phyloP scores from a whole-genome alignment of 1,139 yeast species.

The Suhomyces terraborum region DNA sequence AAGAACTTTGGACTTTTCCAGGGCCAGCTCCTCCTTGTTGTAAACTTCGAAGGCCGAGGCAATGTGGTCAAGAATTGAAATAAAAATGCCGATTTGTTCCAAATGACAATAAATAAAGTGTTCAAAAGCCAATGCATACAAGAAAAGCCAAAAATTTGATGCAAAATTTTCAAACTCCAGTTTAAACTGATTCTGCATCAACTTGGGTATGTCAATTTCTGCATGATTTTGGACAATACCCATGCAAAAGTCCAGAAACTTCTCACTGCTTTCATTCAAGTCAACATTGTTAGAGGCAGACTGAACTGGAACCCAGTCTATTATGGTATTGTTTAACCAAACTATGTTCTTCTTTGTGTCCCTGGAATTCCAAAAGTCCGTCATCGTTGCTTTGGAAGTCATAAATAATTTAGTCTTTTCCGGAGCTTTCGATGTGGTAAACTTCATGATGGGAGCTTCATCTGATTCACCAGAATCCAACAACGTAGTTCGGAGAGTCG shows the following conservation, averaged over 20 bases:
- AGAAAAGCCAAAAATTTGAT: conserved; percentile 3
- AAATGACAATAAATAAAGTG: neutral
- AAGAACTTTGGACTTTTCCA: neutral
- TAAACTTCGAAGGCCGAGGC: neutral
- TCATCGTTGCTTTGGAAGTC: neutral
- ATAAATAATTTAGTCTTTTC: too few species aligned
- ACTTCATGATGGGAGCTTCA: too few species aligned
- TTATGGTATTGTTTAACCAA: neutral
- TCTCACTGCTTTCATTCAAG: neutral
- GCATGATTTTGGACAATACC: neutral
- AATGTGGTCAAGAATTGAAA: conserved; percentile 2
- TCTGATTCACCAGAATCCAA: too few species aligned
- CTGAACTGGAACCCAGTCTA: neutral
- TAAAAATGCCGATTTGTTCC: neutral
- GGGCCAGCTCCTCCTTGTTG: neutral
- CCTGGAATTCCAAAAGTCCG: neutral
- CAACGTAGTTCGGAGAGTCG: neutral
- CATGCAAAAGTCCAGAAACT: neutral
- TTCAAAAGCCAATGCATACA: neutral
- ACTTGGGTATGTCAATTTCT: neutral
- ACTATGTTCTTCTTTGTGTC: neutral
- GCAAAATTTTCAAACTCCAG: neutral
- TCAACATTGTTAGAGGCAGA: conserved; percentile 1
- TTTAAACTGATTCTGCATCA: neutral
- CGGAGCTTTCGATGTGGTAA: too few species aligned